Percentiles rank a stretch among this genome's conserved stretches.
Evolutionary conservation across 148 eudicot species (phyloP).

Genomic region (Amaranthus cruentus): DNA sequence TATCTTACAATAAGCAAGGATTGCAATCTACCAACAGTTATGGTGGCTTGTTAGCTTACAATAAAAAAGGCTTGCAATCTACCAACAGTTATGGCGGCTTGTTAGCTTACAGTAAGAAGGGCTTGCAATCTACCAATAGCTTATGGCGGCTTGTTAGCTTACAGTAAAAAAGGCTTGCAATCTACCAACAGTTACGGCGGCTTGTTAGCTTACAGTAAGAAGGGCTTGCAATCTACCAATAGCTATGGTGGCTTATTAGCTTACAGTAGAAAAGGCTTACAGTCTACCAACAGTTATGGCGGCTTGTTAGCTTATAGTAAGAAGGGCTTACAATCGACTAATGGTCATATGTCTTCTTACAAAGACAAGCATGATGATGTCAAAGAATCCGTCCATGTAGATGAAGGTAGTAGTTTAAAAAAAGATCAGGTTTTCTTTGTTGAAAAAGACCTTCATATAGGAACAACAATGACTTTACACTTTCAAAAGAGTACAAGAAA

Average conservation of each 20-base stretch:
- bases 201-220: not conserved
- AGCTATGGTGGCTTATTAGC: not conserved
- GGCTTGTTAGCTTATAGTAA: not conserved
- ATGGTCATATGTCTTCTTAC: not conserved
- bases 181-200: not conserved
- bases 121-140: not conserved
- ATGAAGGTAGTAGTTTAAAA: not conserved
- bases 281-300: no score
- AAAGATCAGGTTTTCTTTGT: conserved; percentile 16
- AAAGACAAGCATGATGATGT: not conserved
- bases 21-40: not conserved
- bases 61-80: not conserved
- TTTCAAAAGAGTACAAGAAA: conserved; percentile 9
- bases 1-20: not conserved
- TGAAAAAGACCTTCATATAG: conserved; percentile 14
- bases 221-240: not conserved
- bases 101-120: not conserved
- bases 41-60: not conserved
- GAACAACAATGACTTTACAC: conserved; percentile 11
- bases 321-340: not conserved
- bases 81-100: not conserved
- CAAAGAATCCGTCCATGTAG: not conserved
- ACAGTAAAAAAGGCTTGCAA: not conserved
- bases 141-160: not conserved
- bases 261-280: not conserved